Evolutionary conservation across 2,329 filamentous ascomycete genomes (phyloP).

Genomic region (Arthrobotrys megalospora): DNA sequence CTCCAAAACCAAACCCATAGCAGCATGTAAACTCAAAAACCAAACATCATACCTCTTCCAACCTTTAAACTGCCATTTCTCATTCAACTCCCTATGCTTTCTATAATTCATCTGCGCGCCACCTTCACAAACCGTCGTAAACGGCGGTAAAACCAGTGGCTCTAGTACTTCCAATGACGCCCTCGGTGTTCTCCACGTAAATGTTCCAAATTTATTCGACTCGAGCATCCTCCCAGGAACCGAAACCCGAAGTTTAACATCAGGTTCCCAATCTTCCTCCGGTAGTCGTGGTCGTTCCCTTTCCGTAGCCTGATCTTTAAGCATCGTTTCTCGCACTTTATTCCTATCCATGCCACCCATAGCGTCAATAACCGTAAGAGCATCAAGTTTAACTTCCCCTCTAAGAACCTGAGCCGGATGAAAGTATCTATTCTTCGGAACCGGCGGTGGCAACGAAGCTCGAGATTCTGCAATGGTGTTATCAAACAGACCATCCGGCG

Average conservation of each 20-base stretch:
- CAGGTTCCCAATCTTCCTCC: slow-evolving; percentile 27
- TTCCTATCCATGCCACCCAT: neutral
- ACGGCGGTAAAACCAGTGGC: slow-evolving; percentile 13
- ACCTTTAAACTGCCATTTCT: slow-evolving; percentile 32
- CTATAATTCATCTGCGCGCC: slow-evolving; percentile 23
- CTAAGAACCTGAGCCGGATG: slow-evolving; percentile 31
- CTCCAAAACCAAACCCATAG: neutral
- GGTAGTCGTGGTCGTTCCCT: slow-evolving; percentile 16
- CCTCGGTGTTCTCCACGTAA: slow-evolving; percentile 29
- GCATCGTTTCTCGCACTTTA: neutral
- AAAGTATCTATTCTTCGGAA: slow-evolving; percentile 7
- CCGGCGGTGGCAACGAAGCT: slow-evolving; percentile 7
- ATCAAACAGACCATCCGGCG: slow-evolving; percentile 3
- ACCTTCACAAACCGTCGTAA: slow-evolving; percentile 2
- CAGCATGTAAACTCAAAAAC: neutral
- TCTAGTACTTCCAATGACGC: neutral
- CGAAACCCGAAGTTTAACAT: neutral
- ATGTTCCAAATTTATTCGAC: slow-evolving; percentile 22
- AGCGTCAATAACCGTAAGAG: neutral
- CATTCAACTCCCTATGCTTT: slow-evolving; percentile 9
- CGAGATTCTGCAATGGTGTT: neutral
- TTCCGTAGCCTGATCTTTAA: neutral
- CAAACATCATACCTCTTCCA: slow-evolving; percentile 17
- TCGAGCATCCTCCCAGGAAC: slow-evolving; percentile 12
- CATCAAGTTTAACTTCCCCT: slow-evolving; percentile 33